Percentiles rank a stretch among this genome's conserved stretches.
Evolutionary conservation across 2,329 filamentous ascomycete genomes (phyloP).

Genomic region (Teratosphaeria destructans): DNA sequence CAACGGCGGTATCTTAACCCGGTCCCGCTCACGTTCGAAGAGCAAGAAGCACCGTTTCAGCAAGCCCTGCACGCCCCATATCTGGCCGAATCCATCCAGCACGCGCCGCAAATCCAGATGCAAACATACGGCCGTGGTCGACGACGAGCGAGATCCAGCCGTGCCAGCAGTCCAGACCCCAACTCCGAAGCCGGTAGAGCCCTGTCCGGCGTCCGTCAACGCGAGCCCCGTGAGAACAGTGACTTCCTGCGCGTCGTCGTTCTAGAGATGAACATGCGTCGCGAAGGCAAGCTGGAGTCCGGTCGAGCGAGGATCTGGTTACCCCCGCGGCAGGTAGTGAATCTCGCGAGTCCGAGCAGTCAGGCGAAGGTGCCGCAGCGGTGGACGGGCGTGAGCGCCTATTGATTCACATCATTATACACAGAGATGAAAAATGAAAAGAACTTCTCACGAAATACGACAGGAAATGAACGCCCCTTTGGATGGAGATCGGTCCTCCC

Average conservation of each 20-base stretch:
- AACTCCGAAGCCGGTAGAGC: constrained; percentile 33
- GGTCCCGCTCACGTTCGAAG: constrained; percentile 30
- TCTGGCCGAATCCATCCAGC: constrained; percentile 22
- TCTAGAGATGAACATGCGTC: constrained; percentile 58
- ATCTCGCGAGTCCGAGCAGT: not conserved
- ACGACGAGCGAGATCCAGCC: constrained; percentile 19
- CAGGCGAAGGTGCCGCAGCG: not conserved
- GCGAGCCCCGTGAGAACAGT: constrained; percentile 54
- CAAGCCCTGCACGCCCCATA: constrained; percentile 26
- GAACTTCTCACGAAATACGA: not conserved
- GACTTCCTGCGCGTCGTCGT: constrained; percentile 55
- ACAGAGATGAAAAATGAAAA: not conserved
- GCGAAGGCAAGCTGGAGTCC: constrained; percentile 50
- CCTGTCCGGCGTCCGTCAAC: constrained; percentile 36
- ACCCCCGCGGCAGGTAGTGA: constrained; percentile 39
- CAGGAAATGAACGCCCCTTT: not conserved
- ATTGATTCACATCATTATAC: not conserved
- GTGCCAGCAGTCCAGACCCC: constrained; percentile 26
- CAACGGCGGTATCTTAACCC: constrained; percentile 53
- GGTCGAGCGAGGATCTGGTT: constrained; percentile 51
- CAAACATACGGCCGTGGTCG: constrained; percentile 44
- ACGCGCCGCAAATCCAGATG: constrained; percentile 50
- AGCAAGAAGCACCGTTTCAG: constrained; percentile 28
- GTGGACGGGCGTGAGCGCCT: not conserved
- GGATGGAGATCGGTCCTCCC: not conserved